Evolutionary conservation across 1,284 basidiomycete genomes (phyloP), one percentile per base, ranked within the genome.

Genomic region (Ceratobasidium sp.): DNA sequence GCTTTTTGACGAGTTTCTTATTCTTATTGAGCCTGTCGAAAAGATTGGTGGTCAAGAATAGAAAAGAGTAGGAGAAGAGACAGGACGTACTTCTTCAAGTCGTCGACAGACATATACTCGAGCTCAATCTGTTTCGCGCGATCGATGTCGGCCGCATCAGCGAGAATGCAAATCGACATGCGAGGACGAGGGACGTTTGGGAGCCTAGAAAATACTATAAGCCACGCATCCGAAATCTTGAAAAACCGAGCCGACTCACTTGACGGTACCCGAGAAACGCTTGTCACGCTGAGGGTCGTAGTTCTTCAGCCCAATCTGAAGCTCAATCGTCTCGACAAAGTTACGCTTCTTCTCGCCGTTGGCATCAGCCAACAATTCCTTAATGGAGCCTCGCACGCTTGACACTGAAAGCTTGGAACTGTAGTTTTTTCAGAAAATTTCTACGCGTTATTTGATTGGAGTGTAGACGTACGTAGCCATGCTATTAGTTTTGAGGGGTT

Each of bases 1-100:
- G 94, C 88, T 97, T 99, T 90, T 99, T 99, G 83, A 99, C 97
- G 78, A 99, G 94, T 88, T 99, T 99, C 90, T 99, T 99, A 91
- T 99, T 99, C 88, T 98, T 98, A 92, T 98, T 98, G 80, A 98
- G 90, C 86, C 92, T 94, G 59, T 1, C 22, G 5, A 61, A 43
- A 43, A 16, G 27, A 56, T 56, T 51, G 13, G 31, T 63, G 27
- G 48, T 48, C 34, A 19, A 27, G 9, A 37, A 74, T 37, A 39
- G 13, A 22, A 39, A 11, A 22, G 59, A 41, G 65, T 39, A 49
- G 34, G 34, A 68, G 80, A 80, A 80, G 80, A 80, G 80, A 78
- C 19, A 9, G 6, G 0, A 83, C 88, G 51, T 78, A 92, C 94
- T 99, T 99, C 87, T 99, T 99, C 86, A 99, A 89, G 86, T 99